Evolutionary conservation across 2,329 filamentous ascomycete genomes (phyloP).

Genomic region (Fusarium decemcellulare): DNA sequence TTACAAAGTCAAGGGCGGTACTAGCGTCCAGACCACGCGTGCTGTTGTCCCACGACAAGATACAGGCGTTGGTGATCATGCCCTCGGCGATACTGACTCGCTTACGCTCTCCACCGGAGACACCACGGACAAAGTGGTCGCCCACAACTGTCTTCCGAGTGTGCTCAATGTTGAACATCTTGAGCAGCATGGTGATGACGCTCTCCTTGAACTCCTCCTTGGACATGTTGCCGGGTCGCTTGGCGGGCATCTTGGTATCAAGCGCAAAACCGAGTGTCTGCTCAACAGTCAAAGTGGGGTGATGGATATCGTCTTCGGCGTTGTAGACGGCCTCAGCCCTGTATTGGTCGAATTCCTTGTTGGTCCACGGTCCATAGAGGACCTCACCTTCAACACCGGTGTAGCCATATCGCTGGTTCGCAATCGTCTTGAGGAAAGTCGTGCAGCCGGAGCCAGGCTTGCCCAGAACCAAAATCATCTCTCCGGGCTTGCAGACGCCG

Average conservation of each 20-base stretch:
- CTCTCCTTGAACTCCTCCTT: slow-evolving; percentile 83
- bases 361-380: slow-evolving; percentile 80
- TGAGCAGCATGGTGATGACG: slow-evolving; percentile 81
- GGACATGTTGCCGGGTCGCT: slow-evolving; percentile 80
- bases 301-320: slow-evolving; percentile 84
- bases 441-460: slow-evolving; percentile 81
- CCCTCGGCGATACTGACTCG: slow-evolving; percentile 85
- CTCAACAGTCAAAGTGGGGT: slow-evolving; percentile 87
- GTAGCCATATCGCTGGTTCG: slow-evolving; percentile 74
- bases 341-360: slow-evolving; percentile 80
- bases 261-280: slow-evolving; percentile 90
- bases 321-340: slow-evolving; percentile 90
- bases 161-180: slow-evolving; percentile 96
- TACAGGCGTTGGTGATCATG: slow-evolving; percentile 80
- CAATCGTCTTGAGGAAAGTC: slow-evolving; percentile 77
- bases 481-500: slow-evolving; percentile 81
- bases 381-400: slow-evolving; percentile 77
- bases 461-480: slow-evolving; percentile 90
- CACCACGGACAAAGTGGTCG: slow-evolving; percentile 83
- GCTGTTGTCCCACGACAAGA: slow-evolving; percentile 83
- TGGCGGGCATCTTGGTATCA: slow-evolving; percentile 87
- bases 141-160: slow-evolving; percentile 89
- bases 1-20: slow-evolving; percentile 76
- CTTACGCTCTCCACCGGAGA: slow-evolving; percentile 81
- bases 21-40: slow-evolving; percentile 78